Conservation (phyloP, 139 green algal species). For the Eudorina sp. region DNA sequence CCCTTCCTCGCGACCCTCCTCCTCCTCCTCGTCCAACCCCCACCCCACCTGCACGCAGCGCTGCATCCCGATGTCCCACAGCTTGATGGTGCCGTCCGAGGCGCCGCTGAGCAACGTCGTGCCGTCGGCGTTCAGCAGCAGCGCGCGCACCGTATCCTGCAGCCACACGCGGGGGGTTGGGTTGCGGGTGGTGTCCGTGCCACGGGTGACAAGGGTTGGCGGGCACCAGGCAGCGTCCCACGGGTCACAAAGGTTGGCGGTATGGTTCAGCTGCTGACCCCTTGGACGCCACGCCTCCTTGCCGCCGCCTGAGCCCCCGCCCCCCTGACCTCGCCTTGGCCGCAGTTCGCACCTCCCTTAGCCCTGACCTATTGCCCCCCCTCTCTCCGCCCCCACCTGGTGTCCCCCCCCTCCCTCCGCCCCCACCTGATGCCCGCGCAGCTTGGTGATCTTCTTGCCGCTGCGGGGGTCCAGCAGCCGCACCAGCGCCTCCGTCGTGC, state of each 20-base stretch:
- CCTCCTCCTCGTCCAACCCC: neutral
- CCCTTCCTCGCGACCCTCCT: neutral
- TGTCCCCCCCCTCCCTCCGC: neutral
- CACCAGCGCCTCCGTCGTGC: constrained; percentile 66
- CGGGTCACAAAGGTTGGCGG: too few species aligned
- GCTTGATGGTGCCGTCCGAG: constrained; percentile 87
- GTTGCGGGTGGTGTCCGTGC: too few species aligned
- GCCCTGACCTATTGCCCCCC: neutral
- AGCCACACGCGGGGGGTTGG: neutral
- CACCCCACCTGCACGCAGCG: constrained; percentile 79
- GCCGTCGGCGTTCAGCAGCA: constrained; percentile 79
- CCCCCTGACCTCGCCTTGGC: too few species aligned
- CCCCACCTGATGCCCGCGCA: constrained; percentile 52
- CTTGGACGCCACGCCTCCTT: too few species aligned
- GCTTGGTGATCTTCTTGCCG: constrained; percentile 74
- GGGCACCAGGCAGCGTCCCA: too few species aligned
- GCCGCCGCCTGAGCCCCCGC: too few species aligned
- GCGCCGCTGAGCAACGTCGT: constrained; percentile 81
- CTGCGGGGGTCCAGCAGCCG: constrained; percentile 83
- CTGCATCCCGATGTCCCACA: constrained; percentile 94
- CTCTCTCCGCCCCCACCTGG: neutral
- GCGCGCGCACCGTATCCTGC: constrained; percentile 86
- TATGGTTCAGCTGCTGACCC: too few species aligned
- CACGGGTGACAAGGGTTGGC: too few species aligned
- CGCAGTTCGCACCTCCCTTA: neutral